These are phyloP conservation scores for Ilyonectria sp. DNA, from an alignment of 2,329 filamentous ascomycete genomes.

Conservation along the genomic window DNA sequence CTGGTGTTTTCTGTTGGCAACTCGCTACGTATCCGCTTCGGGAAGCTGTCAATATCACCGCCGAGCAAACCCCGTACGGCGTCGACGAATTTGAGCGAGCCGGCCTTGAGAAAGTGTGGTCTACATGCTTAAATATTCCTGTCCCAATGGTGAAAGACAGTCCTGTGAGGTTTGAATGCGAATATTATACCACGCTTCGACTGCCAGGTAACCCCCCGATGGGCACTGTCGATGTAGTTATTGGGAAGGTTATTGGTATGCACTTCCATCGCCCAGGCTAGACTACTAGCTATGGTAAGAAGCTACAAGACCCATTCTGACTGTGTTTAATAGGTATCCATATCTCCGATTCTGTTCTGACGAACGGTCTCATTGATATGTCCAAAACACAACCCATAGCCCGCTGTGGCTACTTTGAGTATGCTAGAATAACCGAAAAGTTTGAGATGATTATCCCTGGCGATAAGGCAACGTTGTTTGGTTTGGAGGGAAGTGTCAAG, in stretches of 20 bases:
- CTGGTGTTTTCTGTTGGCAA: conserved; percentile 25
- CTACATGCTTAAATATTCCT: conserved; percentile 2
- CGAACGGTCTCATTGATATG: conserved; percentile 8
- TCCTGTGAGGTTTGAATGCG: conserved; percentile 24
- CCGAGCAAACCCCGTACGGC: conserved; percentile 13
- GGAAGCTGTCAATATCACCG: conserved; percentile 25
- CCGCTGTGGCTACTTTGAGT: conserved; percentile 20
- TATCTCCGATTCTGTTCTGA: conserved; percentile 2
- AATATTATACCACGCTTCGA: conserved; percentile 18
- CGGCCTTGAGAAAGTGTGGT: conserved; percentile 21
- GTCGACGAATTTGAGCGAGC: conserved; percentile 26
- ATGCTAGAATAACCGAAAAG: conserved; percentile 14
- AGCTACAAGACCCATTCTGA: too few species aligned
- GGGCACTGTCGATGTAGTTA: conserved; percentile 21
- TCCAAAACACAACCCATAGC: conserved; percentile 23
- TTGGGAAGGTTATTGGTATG: conserved; percentile 13
- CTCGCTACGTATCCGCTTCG: conserved; percentile 19
- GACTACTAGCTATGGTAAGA: too few species aligned
- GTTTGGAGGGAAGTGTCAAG: too few species aligned
- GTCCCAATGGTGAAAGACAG: conserved; percentile 24
- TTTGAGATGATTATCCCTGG: conserved; percentile 27
- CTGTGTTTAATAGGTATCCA: too few species aligned
- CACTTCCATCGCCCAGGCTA: too few species aligned
- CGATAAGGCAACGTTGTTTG: too few species aligned
- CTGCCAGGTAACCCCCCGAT: conserved; percentile 22